These are phyloP conservation scores for Phytophthora citricola DNA, from an alignment of 352 stramenopile species.

Conservation along the genomic window DNA sequence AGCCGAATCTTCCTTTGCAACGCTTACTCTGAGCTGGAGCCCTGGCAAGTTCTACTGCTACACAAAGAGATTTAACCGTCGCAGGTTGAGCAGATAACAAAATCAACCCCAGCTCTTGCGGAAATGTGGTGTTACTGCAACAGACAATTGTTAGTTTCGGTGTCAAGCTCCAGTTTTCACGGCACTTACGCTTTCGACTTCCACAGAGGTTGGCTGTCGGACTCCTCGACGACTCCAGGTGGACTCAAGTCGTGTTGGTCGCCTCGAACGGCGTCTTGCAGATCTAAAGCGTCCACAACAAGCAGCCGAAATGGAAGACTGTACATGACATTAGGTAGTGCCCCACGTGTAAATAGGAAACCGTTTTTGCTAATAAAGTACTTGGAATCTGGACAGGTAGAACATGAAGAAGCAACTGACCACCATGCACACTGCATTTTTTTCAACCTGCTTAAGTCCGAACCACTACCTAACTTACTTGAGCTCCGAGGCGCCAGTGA, in stretches of 20 bases:
- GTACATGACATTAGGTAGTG: conserved; percentile 14
- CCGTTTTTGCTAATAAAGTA: neutral
- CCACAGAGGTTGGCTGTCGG: conserved; percentile 15
- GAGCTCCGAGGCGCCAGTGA: conserved; percentile 76
- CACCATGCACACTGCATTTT: conserved; percentile 25
- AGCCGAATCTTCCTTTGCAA: neutral
- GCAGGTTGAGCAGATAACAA: conserved; percentile 28
- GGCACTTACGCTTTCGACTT: conserved; percentile 29
- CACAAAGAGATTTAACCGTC: conserved; percentile 18
- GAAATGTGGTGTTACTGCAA: conserved; percentile 15
- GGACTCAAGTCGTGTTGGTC: conserved; percentile 7
- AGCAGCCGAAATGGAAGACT: conserved; percentile 35
- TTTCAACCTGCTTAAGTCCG: conserved; percentile 7
- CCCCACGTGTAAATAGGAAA: neutral
- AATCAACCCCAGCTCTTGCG: conserved; percentile 42
- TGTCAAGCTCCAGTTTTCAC: neutral
- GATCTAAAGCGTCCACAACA: conserved; percentile 31
- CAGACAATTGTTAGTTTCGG: neutral
- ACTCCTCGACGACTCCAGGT: conserved; percentile 25
- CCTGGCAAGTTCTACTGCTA: conserved; percentile 5
- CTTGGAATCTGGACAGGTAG: neutral
- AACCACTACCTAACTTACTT: conserved; percentile 47
- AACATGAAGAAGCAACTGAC: neutral
- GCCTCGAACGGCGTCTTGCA: conserved; percentile 15
- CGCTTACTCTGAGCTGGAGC: conserved; percentile 30